Percentiles rank a stretch among this genome's conserved stretches.
phyloP scores from a whole-genome alignment of 305 asterid species.

The Fraxinus sp. region DNA sequence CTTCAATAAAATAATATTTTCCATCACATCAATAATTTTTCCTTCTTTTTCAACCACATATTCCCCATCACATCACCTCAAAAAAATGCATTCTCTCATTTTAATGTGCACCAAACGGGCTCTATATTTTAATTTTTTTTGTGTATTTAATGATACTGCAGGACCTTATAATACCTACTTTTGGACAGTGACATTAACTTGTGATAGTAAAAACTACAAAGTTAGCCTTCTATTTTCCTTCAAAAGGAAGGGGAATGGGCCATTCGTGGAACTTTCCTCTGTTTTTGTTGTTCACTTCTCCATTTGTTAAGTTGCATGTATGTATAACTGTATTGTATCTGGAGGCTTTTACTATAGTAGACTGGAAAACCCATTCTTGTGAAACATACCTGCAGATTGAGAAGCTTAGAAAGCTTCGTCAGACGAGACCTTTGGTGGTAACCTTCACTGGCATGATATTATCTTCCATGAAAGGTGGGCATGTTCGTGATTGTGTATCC shows the following conservation, averaged over 20 bases:
- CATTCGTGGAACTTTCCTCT: not conserved
- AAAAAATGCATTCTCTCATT: too few species aligned
- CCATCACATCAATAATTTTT: too few species aligned
- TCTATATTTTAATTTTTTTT: not conserved
- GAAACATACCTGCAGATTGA: conserved; percentile 50
- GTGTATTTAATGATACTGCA: not conserved
- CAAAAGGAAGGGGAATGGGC: not conserved
- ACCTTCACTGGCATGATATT: conserved; percentile 84
- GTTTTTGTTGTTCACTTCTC: not conserved
- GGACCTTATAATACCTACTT: not conserved
- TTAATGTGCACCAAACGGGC: too few species aligned
- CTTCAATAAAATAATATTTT: too few species aligned
- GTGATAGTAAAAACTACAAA: not conserved
- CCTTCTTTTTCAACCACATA: too few species aligned
- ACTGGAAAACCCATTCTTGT: conserved; percentile 12
- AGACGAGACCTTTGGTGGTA: conserved; percentile 64
- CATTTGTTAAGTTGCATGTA: not conserved
- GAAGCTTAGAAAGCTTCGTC: conserved; percentile 51
- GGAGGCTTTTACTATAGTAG: conserved; percentile 2
- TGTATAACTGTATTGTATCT: conserved; percentile 9
- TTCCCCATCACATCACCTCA: too few species aligned
- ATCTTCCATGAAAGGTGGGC: conserved; percentile 83
- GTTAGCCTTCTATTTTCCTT: not conserved
- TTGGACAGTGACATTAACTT: not conserved
- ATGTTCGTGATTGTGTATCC: conserved; percentile 55